Percentiles rank a stretch among this genome's conserved stretches.
phyloP scores from a whole-genome alignment of 805 yeast species.

The Pichia kluyveri region DNA sequence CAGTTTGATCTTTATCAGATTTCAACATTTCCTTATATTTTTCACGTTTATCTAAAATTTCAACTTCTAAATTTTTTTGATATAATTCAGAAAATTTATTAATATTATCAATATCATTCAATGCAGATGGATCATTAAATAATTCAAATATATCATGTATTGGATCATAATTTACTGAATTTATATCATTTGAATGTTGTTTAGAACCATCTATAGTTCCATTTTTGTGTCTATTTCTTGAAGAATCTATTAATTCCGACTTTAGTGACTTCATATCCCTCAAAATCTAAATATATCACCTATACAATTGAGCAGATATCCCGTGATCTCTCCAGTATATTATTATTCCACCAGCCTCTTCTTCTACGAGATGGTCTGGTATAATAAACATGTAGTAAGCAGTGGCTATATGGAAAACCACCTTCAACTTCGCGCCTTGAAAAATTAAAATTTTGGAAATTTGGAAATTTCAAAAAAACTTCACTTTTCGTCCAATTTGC shows the following conservation, averaged over 20 bases:
- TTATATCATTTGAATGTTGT: constrained; percentile 15
- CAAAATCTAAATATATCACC: too few species aligned
- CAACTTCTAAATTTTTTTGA: constrained; percentile 38
- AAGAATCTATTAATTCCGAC: constrained; percentile 19
- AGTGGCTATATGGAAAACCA: too few species aligned
- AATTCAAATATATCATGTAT: constrained; percentile 40
- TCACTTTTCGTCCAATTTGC: too few species aligned
- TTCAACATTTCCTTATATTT: constrained; percentile 24
- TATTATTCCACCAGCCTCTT: too few species aligned
- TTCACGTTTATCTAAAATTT: constrained; percentile 32
- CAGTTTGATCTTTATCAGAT: constrained; percentile 7
- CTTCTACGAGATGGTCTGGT: too few species aligned
- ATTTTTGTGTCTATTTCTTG: background rate
- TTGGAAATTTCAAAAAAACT: too few species aligned
- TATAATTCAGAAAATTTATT: constrained; percentile 41
- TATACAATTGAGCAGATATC: too few species aligned
- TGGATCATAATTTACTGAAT: constrained; percentile 42
- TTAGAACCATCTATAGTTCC: background rate
- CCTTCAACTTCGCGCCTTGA: too few species aligned
- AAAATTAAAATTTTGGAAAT: too few species aligned
- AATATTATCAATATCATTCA: constrained; percentile 43
- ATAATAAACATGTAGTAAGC: too few species aligned
- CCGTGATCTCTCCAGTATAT: too few species aligned
- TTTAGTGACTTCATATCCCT: constrained; percentile 11
- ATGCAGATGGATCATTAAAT: constrained; percentile 40